Evolutionary conservation across 202 grass and related monocot species (phyloP), one percentile per base, ranked within the genome.

Genomic region (Schoenoplectus triqueter): DNA sequence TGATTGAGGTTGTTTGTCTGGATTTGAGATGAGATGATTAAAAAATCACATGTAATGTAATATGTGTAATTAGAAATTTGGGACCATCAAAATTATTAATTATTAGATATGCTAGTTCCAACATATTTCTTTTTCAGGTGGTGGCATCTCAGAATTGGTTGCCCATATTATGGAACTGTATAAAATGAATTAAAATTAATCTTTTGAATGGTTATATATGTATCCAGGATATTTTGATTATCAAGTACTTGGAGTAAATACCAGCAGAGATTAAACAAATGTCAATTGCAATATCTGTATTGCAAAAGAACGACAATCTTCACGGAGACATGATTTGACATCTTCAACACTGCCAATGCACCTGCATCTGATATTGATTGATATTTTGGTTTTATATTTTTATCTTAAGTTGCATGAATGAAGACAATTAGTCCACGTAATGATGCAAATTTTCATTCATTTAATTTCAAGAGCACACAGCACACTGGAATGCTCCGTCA

Each of bases 1-100:
- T 78, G 74, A 78, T 78, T 55, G 72, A 76, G 52, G 52, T 78
- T 60, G 74, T 60, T 78, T 78, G 22, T 78, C 22, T 78, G 74
- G 69, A 56, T 75, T 75, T 22, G 10, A 39, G 20, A 55, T 75
- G 20, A 60, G 14, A 57, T 61, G 15, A 42, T 60, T 60, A 78
- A 2, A 54, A 78, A 54, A 78, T 78, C 74, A 78, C n/a, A 6
- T 78, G 22, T 60, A 21, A 2, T 78, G 14, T 44, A n/a, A 78
- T 17, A 22, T 60, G 3, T 59, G 74, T 60, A 60, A 41, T 78
- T 55, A 7, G 13, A 78, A 44, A 61, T 4, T 44, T 78, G 54
- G 31, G 5, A 78, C 74, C 74, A 57, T 78, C 5, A n/a, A 31
- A 31, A 18, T 40, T 57, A 59, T 78, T 61, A 60, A 60, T 10